Percentiles rank a stretch among this genome's conserved stretches.
phyloP scores from a whole-genome alignment of 2,329 filamentous ascomycete species.

The Fusarium sarcochroum region DNA sequence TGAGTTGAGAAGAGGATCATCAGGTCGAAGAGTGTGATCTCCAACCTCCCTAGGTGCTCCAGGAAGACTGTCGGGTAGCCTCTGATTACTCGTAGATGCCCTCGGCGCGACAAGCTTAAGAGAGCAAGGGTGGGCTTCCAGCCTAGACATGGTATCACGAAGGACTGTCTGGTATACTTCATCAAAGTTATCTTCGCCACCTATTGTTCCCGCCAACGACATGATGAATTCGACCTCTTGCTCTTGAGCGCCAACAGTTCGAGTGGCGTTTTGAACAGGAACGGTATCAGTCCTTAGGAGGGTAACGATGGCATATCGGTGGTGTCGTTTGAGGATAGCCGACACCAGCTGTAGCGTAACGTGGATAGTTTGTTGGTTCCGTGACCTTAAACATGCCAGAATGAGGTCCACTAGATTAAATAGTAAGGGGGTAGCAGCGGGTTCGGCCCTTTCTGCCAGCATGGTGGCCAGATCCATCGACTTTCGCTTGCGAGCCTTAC shows the following conservation, averaged over 20 bases:
- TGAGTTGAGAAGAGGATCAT: slow-evolving; percentile 75
- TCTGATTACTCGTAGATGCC: slow-evolving; percentile 68
- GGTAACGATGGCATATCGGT: slow-evolving; percentile 85
- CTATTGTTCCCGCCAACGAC: slow-evolving; percentile 75
- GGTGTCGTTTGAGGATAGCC: slow-evolving; percentile 87
- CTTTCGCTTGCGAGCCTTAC: slow-evolving; percentile 83
- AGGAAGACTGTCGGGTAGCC: slow-evolving; percentile 70
- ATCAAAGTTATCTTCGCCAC: slow-evolving; percentile 78
- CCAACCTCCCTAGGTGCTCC: slow-evolving; percentile 73
- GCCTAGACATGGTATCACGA: slow-evolving; percentile 76
- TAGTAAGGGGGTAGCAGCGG: slow-evolving; percentile 82
- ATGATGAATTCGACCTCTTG: slow-evolving; percentile 81
- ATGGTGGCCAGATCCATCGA: slow-evolving; percentile 89
- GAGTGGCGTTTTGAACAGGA: slow-evolving; percentile 66
- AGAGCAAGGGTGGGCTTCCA: slow-evolving; percentile 83
- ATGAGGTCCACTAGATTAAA: slow-evolving; percentile 96
- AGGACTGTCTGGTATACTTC: slow-evolving; percentile 79
- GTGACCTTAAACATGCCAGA: slow-evolving; percentile 85
- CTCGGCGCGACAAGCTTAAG: slow-evolving; percentile 76
- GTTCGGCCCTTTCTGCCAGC: slow-evolving; percentile 80
- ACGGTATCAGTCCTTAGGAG: slow-evolving; percentile 77
- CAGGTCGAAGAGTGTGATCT: slow-evolving; percentile 72
- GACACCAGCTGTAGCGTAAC: slow-evolving; percentile 91
- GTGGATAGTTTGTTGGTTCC: slow-evolving; percentile 88
- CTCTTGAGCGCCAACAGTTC: slow-evolving; percentile 81